Evolutionary conservation across 768 basidiomycete species (phyloP).

Genomic region (Suillus placidus): DNA sequence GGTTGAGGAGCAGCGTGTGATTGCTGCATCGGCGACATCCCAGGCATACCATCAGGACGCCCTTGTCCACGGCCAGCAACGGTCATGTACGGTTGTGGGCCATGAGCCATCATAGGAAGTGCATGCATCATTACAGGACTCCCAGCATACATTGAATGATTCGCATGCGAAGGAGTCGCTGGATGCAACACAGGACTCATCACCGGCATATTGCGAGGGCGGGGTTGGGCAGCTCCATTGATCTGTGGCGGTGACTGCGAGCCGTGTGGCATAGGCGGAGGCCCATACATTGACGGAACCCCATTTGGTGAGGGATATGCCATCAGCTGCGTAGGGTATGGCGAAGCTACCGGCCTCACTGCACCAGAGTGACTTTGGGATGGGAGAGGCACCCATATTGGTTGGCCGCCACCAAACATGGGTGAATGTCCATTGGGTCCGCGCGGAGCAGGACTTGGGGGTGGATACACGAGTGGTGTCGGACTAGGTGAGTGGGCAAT

Average conservation of each 20-base stretch:
- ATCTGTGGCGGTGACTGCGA: conserved; percentile 42
- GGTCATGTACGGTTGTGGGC: conserved; percentile 41
- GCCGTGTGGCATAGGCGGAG: conserved; percentile 42
- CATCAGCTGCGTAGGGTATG: conserved; percentile 68
- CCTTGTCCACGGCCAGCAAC: conserved; percentile 55
- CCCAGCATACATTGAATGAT: conserved; percentile 57
- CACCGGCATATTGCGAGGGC: conserved; percentile 58
- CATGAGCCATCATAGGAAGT: conserved; percentile 42
- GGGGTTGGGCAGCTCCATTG: conserved; percentile 35
- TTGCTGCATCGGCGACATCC: conserved; percentile 43
- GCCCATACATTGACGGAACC: conserved; percentile 51
- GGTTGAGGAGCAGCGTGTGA: conserved; percentile 31
- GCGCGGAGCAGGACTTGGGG: conserved; percentile 66
- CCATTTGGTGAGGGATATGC: conserved; percentile 60
- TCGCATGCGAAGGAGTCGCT: conserved; percentile 44
- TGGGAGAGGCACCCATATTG: conserved; percentile 66
- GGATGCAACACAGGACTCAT: conserved; percentile 76
- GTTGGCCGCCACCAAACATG: conserved; percentile 51
- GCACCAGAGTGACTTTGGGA: conserved; percentile 50
- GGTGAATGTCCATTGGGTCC: conserved; percentile 67
- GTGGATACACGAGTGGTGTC: conserved; percentile 62
- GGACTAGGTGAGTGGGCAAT: conserved; percentile 73
- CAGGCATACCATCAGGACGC: conserved; percentile 49
- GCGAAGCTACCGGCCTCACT: conserved; percentile 59
- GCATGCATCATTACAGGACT: conserved; percentile 72